Conservation (phyloP, 805 yeast genomes). For the Zygoascus bituminiphila region DNA sequence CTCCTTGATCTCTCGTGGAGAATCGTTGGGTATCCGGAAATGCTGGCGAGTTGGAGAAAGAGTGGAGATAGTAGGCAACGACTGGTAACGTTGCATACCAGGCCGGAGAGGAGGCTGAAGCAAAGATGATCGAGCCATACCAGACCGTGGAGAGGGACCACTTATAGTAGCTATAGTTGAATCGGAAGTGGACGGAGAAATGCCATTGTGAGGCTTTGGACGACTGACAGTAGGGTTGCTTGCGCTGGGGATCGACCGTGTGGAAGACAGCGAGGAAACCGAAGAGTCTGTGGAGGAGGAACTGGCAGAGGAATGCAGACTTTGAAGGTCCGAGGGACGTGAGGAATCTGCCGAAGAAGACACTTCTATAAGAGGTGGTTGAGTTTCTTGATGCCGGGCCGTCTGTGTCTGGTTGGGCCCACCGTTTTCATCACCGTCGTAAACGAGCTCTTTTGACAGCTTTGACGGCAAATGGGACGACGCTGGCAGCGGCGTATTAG, state of each 20-base stretch:
- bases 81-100: slow-evolving; percentile 26
- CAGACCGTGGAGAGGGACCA: neutral
- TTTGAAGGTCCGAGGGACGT: neutral
- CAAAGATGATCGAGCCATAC: neutral
- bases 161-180: neutral
- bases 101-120: slow-evolving; percentile 20
- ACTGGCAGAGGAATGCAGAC: neutral
- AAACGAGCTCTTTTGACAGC: neutral
- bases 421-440: neutral
- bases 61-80: slow-evolving; percentile 25
- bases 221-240: neutral
- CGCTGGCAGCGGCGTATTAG: too few species aligned
- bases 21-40: slow-evolving; percentile 26
- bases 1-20: slow-evolving; percentile 29
- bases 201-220: neutral
- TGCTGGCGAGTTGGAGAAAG: slow-evolving; percentile 30
- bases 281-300: neutral
- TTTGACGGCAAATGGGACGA: neutral
- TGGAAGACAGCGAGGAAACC: neutral
- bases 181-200: neutral
- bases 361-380: neutral
- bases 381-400: neutral
- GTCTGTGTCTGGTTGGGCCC: neutral
- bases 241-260: neutral
- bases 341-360: neutral